Percentiles rank a stretch among this genome's conserved stretches.
phyloP scores from a whole-genome alignment of 2,329 filamentous ascomycete genomes.

The Penicillium olsonii region DNA sequence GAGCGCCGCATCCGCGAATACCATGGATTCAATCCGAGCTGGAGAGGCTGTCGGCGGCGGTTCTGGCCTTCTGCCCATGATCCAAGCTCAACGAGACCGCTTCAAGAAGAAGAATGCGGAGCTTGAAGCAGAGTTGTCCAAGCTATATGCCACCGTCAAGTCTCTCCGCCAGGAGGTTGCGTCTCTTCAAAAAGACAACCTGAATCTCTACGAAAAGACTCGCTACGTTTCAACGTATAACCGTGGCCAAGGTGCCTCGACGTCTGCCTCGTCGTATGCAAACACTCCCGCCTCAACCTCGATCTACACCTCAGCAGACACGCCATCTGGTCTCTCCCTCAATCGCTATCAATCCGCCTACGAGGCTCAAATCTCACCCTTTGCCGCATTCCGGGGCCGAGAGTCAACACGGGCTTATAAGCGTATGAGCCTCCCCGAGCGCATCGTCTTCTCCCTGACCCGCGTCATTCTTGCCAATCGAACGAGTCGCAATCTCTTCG shows the following conservation, averaged over 20 bases:
- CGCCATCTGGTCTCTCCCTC: constrained; percentile 65
- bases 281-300: constrained; percentile 75
- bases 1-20: constrained; percentile 51
- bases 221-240: constrained; percentile 94
- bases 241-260: constrained; percentile 62
- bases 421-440: constrained; percentile 87
- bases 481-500: constrained; percentile 90
- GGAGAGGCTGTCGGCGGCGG: constrained; percentile 73
- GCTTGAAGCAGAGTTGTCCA: constrained; percentile 85
- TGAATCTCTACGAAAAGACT: constrained; percentile 96
- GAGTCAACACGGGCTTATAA: constrained; percentile 90
- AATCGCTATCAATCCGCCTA: constrained; percentile 91
- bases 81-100: constrained; percentile 93
- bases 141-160: constrained; percentile 77
- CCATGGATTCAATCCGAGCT: constrained; percentile 61
- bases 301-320: constrained; percentile 61
- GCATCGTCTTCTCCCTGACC: constrained; percentile 86
- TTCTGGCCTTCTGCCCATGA: constrained; percentile 93
- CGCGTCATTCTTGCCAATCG: constrained; percentile 87
- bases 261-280: constrained; percentile 62
- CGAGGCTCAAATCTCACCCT: constrained; percentile 92
- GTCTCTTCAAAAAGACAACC: constrained; percentile 91
- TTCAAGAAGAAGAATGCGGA: constrained; percentile 96
- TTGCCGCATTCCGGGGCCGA: constrained; percentile 91
- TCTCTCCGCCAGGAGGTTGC: constrained; percentile 87